Conservation (phyloP, 345 rosid genomes). For the Lepidium aucheri region DNA sequence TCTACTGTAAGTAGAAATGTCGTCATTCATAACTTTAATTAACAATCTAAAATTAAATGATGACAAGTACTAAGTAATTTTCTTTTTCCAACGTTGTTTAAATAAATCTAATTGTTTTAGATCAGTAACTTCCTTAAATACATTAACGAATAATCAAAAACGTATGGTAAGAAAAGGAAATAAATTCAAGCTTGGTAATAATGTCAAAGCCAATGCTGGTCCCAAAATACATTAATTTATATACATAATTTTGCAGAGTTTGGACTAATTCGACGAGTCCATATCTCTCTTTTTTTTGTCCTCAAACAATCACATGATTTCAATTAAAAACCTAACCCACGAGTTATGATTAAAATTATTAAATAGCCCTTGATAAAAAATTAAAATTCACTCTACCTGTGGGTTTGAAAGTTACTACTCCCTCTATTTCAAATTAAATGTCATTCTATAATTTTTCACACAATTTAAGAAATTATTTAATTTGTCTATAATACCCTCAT, state of each 20-base stretch:
- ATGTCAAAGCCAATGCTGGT: slow-evolving; percentile 26
- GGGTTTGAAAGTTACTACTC: too few relatives aligned
- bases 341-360: not conserved
- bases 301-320: not conserved
- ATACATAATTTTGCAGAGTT: slow-evolving; percentile 20
- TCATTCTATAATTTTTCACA: too few relatives aligned
- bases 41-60: not conserved
- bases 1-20: not conserved
- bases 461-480: too few relatives aligned
- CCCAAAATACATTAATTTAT: slow-evolving; percentile 23
- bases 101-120: not conserved
- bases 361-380: not conserved
- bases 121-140: not conserved
- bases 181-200: slow-evolving; percentile 24
- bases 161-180: slow-evolving; percentile 10
- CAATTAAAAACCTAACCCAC: slow-evolving; percentile 1
- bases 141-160: slow-evolving; percentile 16
- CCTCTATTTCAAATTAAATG: too few relatives aligned
- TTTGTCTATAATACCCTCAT: too few relatives aligned
- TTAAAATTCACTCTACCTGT: too few relatives aligned
- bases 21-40: not conserved
- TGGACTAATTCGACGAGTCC: slow-evolving; percentile 26
- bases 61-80: not conserved
- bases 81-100: not conserved
- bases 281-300: slow-evolving; percentile 18